Conservation (phyloP, 768 basidiomycete species). For the Lentinula sp. region DNA sequence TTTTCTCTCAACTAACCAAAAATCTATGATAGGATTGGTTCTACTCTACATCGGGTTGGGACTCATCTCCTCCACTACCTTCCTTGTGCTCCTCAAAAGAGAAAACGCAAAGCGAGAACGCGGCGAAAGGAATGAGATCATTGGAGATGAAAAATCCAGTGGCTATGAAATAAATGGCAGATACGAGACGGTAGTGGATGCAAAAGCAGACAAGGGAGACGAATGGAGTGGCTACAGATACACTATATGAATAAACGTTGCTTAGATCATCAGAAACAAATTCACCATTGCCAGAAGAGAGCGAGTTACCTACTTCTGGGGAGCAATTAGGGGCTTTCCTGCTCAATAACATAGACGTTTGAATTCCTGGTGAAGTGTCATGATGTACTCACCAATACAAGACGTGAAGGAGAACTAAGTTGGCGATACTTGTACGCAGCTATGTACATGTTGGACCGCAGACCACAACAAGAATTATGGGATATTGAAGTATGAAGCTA, state of each 20-base stretch:
- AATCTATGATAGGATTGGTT: slow-evolving; percentile 49
- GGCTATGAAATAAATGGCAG: slow-evolving; percentile 47
- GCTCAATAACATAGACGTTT: too few relatives aligned
- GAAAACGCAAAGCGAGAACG: slow-evolving; percentile 66
- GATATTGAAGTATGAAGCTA: background rate
- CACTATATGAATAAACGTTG: slow-evolving; percentile 31
- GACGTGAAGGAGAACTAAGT: too few relatives aligned
- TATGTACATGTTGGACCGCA: background rate
- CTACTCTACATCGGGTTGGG: slow-evolving; percentile 69
- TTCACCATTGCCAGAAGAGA: too few relatives aligned
- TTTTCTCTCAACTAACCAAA: background rate
- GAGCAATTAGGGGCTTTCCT: too few relatives aligned
- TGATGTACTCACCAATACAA: too few relatives aligned
- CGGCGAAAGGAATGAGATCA: slow-evolving; percentile 66
- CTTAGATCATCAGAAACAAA: too few relatives aligned
- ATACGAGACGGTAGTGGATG: slow-evolving; percentile 54
- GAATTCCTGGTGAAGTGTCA: too few relatives aligned
- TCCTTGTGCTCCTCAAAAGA: slow-evolving; percentile 36
- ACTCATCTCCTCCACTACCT: slow-evolving; percentile 36
- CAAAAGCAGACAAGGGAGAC: slow-evolving; percentile 67
- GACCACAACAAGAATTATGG: background rate
- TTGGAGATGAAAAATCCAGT: slow-evolving; percentile 37
- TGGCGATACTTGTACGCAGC: background rate
- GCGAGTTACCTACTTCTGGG: too few relatives aligned
- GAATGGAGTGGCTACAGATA: slow-evolving; percentile 75